Base-by-base conservation (phyloP, 2,329 filamentous ascomycete species). In the Huntiella decipiens region DNA sequence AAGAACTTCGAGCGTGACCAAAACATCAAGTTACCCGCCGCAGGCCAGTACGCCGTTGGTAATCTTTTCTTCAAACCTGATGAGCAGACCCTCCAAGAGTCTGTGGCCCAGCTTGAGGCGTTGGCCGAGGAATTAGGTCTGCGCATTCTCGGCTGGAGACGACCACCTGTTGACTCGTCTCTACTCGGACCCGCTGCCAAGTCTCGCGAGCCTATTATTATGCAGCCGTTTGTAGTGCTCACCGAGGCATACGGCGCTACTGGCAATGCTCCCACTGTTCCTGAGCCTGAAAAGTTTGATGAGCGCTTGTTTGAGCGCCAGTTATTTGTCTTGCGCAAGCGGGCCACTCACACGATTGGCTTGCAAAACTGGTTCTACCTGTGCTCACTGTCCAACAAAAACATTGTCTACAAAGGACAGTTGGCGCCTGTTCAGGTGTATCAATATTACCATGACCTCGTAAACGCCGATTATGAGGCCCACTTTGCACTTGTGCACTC, bases 51-150 rank as follows among this genome's bases (percentile, higher is more conserved):
- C 66, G 91, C 91, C 51, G 87, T 87, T 56, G 88, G 88, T 57
- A 98, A 98, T 65, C 65, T 98, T 57, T 98, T 98, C 69, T 95
- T 98, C 72, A 96, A 95, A 71, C 91, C 88, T 54, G 86, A 95
- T 60, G 74, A 83, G 58, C 82, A 93, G 66, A 80, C 83, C 54
- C 66, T 95, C 60, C 81, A 86, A 58, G 82, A 92, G 66, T 94
- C 87, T 55, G 86, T 91, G 66, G 74, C 77, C 63, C 82, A 82
- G 61, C 92, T 98, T 68, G 87, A 94, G 74, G 82, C 93, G 61
- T 80, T 92, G 67, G 87, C 88, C 61, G 79, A 85, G 61, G 78
- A 79, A 52, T 69, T 96, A 57, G 86, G 84, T 54, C 70, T 98
- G 60, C 79, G 88, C 57, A 85, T 95, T 52, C 68, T 98, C 56